Conservation (phyloP, 805 yeast species). For the Candida xiaguanensis region DNA sequence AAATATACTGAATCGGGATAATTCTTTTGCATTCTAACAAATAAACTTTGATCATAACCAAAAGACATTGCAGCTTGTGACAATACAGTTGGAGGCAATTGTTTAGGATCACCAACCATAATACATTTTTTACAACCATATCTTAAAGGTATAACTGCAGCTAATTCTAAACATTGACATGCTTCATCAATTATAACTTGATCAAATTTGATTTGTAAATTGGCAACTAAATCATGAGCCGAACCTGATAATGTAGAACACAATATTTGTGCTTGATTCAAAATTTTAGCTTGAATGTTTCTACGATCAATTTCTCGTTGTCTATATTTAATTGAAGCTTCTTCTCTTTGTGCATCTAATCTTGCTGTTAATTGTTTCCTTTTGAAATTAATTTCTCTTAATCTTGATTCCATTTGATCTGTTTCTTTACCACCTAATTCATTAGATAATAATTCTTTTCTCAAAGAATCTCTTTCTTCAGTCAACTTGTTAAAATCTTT, state of each 20-base stretch:
- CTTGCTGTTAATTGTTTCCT: conserved; percentile 69
- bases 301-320: conserved; percentile 76
- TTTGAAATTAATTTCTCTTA: conserved; percentile 54
- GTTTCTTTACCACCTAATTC: conserved; percentile 38
- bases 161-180: conserved; percentile 92
- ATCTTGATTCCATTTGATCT: conserved; percentile 43
- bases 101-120: conserved; percentile 99
- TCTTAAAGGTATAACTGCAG: conserved; percentile 85
- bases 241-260: conserved; percentile 93
- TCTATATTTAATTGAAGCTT: conserved; percentile 62
- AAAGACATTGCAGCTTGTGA: conserved; percentile 80
- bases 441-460: conserved; percentile 28
- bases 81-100: conserved; percentile 93
- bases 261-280: conserved; percentile 75
- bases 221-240: conserved; percentile 81
- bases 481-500: conserved; percentile 51
- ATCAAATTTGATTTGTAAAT: conserved; percentile 73
- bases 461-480: conserved; percentile 53
- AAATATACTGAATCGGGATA: conserved; percentile 60
- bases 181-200: conserved; percentile 96
- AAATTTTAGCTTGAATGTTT: conserved; percentile 66
- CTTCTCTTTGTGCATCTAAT: conserved; percentile 77
- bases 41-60: conserved; percentile 85
- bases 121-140: conserved; percentile 89
- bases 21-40: conserved; percentile 84